Conservation (phyloP, 257 asterid species). For the Solanum ahanhuiri region DNA sequence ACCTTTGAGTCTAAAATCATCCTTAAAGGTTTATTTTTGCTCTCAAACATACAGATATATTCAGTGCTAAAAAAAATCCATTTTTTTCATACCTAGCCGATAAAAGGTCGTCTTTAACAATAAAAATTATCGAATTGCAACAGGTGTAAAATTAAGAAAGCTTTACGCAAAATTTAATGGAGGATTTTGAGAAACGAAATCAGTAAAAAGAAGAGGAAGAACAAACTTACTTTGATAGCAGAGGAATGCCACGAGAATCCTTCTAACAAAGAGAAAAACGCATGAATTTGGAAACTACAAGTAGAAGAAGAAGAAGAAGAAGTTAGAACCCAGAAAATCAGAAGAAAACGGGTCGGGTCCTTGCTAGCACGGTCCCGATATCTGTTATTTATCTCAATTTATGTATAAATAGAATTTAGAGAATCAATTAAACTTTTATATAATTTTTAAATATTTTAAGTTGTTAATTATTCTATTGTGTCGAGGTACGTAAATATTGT, state of each 20-base stretch:
- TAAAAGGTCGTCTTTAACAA: neutral
- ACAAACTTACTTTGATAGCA: neutral
- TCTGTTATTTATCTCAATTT: too few relatives aligned
- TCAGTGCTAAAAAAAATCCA: neutral
- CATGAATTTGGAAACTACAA: neutral
- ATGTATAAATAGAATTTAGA: neutral
- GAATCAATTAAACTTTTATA: too few relatives aligned
- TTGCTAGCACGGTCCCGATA: too few relatives aligned
- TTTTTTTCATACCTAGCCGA: neutral
- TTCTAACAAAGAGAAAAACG: neutral
- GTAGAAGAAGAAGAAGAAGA: neutral
- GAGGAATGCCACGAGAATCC: neutral
- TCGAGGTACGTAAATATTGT: too few relatives aligned
- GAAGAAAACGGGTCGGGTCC: neutral
- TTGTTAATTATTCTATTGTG: too few relatives aligned
- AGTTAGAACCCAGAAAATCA: neutral
- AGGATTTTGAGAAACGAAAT: neutral
- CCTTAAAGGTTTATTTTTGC: neutral
- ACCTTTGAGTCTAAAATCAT: neutral
- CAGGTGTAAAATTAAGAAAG: neutral
- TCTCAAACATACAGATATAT: neutral
- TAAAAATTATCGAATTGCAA: neutral
- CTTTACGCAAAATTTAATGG: neutral
- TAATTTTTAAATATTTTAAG: too few relatives aligned
- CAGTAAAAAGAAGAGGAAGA: neutral